Conservation (phyloP, 2,329 filamentous ascomycete species). For the Neoascochyta sp. region DNA sequence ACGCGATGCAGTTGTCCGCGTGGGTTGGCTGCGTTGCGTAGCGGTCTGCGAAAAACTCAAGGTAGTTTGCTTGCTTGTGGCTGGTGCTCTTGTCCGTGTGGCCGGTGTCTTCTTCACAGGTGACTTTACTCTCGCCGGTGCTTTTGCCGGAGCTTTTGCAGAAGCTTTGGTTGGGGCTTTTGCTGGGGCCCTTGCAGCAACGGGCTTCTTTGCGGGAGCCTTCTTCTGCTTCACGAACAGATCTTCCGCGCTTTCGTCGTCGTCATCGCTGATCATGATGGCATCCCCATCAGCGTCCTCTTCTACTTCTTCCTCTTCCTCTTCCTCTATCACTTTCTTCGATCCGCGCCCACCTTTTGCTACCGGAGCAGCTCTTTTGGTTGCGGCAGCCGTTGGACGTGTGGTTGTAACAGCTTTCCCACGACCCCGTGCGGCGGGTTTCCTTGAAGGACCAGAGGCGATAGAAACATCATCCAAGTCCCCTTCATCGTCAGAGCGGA, state of each 20-base stretch:
- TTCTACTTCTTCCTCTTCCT: constrained; percentile 44
- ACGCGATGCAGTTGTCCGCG: constrained; percentile 19
- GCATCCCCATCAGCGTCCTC: constrained; percentile 40
- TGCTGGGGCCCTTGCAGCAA: constrained; percentile 13
- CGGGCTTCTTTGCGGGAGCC: constrained; percentile 26
- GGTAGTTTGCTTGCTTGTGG: constrained; percentile 37
- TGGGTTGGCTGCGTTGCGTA: constrained; percentile 33
- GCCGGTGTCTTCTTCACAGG: constrained; percentile 11
- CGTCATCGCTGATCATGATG: constrained; percentile 47
- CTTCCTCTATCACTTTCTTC: constrained; percentile 41
- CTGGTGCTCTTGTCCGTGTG: constrained; percentile 16
- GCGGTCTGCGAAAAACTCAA: constrained; percentile 42
- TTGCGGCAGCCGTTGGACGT: constrained; percentile 20
- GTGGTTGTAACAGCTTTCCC: constrained; percentile 42
- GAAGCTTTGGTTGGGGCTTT: constrained; percentile 14
- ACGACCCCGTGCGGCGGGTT: constrained; percentile 46
- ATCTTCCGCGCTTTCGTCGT: constrained; percentile 46
- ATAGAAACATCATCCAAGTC: constrained; percentile 40
- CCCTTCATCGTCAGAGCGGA: constrained; percentile 51
- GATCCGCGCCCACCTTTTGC: constrained; percentile 40
- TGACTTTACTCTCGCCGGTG: constrained; percentile 10
- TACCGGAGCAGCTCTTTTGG: constrained; percentile 36
- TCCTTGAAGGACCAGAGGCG: constrained; percentile 33
- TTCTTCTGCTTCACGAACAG: constrained; percentile 42
- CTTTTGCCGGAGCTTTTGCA: constrained; percentile 13